A percentile compares a stretch with the other conserved stretches of the same genome.
These are phyloP conservation scores for Candida xiaguanensis DNA, from an alignment of 805 yeast genomes.

Conservation along the genomic window DNA sequence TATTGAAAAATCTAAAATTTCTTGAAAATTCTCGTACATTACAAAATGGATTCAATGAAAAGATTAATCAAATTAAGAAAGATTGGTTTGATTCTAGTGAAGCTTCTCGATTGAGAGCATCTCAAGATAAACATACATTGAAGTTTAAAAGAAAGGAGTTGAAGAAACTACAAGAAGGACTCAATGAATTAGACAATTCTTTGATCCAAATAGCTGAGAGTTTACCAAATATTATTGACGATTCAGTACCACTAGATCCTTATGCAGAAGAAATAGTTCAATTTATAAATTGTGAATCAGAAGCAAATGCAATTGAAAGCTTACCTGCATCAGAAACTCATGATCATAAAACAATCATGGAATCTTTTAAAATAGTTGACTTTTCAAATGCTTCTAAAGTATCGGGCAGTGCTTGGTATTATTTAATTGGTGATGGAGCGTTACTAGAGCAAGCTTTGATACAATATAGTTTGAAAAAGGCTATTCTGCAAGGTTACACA, in stretches of 20 bases:
- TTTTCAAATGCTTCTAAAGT: constrained; percentile 67
- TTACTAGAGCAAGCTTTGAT: constrained; percentile 84
- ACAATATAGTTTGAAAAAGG: constrained; percentile 68
- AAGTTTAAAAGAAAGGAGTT: constrained; percentile 21
- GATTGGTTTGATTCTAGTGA: constrained; percentile 15
- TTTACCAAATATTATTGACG: constrained; percentile 62
- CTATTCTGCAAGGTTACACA: constrained; percentile 62
- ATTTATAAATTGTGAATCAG: constrained; percentile 48
- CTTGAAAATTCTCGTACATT: constrained; percentile 13
- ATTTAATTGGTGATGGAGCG: constrained; percentile 80
- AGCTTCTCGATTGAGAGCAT: constrained; percentile 12
- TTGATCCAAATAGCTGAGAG: constrained; percentile 41
- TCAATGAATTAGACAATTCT: constrained; percentile 26
- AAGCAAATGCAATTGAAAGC: constrained; percentile 6
- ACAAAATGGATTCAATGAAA: constrained; percentile 19
- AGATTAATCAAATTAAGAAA: constrained; percentile 24
- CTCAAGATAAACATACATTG: constrained; percentile 14
- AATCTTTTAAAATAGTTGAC: constrained; percentile 62
- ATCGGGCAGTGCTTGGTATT: constrained; percentile 88
- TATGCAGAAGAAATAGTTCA: constrained; percentile 43
- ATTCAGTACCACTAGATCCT: constrained; percentile 39
- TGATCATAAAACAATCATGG: constrained; percentile 75
- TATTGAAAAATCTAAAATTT: neutral
- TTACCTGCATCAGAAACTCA: constrained; percentile 11
- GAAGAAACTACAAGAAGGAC: constrained; percentile 23